Conservation (phyloP, 192 early-diverging fungal genomes). For the Gaertneriomyces sp. region DNA sequence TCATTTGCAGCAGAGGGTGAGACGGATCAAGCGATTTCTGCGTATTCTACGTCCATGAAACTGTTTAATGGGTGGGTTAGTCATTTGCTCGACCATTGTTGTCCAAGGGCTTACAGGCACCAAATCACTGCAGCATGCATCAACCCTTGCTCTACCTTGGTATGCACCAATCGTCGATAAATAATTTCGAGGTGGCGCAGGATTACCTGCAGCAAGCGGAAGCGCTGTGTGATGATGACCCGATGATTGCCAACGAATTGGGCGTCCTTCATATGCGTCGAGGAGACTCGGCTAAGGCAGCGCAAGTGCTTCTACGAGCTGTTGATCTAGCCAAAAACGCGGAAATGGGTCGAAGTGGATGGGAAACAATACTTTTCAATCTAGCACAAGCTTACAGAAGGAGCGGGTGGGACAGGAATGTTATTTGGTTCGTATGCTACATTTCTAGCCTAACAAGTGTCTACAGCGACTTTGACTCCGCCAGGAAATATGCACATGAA, state of each 20-base stretch:
- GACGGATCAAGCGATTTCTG: constrained; percentile 71
- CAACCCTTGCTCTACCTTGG: constrained; percentile 70
- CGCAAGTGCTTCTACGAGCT: constrained; percentile 29
- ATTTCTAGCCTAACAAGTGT: background rate
- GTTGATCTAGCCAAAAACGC: constrained; percentile 45
- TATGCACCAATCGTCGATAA: constrained; percentile 66
- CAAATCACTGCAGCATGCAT: constrained; percentile 43
- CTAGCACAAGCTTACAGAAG: constrained; percentile 50
- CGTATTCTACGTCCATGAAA: constrained; percentile 63
- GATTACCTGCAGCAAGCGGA: constrained; percentile 56
- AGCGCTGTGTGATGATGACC: constrained; percentile 57
- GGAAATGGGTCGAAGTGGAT: constrained; percentile 40
- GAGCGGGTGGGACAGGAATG: too few species aligned
- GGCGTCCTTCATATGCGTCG: constrained; percentile 56
- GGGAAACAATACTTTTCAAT: constrained; percentile 65
- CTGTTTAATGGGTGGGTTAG: constrained; percentile 60
- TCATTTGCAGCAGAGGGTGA: constrained; percentile 71
- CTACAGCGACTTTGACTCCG: constrained; percentile 36
- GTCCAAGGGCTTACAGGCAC: background rate
- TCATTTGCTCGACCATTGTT: constrained; percentile 4
- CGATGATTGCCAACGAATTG: constrained; percentile 69
- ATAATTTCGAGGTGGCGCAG: constrained; percentile 55
- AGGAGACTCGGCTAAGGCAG: background rate
- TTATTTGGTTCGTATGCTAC: too few species aligned
- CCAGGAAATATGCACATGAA: constrained; percentile 40